These are phyloP conservation scores for Halophytophthora polymorphica DNA, from an alignment of 352 stramenopile genomes.

Conservation along the genomic window DNA sequence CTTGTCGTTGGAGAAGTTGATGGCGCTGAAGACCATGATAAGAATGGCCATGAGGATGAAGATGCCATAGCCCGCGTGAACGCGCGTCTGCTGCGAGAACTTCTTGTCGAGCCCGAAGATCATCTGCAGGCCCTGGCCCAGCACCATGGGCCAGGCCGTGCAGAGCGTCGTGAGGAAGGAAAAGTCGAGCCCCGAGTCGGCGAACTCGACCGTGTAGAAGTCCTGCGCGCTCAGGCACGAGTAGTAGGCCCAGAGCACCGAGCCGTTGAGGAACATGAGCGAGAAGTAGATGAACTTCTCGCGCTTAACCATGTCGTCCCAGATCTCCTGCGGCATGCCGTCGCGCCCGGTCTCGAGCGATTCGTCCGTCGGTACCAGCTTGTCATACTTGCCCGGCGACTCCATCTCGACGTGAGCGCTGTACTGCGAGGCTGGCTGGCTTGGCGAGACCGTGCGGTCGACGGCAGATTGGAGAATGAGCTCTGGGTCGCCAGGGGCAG, in stretches of 20 bases:
- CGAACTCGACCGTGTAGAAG: constrained; percentile 39
- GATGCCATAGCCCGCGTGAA: constrained; percentile 28
- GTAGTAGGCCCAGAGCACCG: constrained; percentile 55
- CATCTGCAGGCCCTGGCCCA: constrained; percentile 39
- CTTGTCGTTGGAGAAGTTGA: constrained; percentile 28
- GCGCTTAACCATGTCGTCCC: constrained; percentile 31
- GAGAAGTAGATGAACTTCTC: constrained; percentile 37
- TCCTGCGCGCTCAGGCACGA: constrained; percentile 50
- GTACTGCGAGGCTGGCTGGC: neutral
- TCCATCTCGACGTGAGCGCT: constrained; percentile 1
- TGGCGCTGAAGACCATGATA: constrained; percentile 39
- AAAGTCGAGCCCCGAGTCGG: constrained; percentile 34
- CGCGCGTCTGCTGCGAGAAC: constrained; percentile 24
- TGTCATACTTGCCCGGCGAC: constrained; percentile 19
- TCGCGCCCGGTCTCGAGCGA: constrained; percentile 14
- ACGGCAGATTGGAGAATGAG: constrained; percentile 7
- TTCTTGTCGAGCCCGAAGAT: constrained; percentile 39
- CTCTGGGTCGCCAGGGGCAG: neutral
- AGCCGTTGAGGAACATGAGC: constrained; percentile 50
- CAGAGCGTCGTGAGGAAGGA: constrained; percentile 44
- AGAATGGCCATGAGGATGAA: constrained; percentile 28
- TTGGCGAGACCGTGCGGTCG: neutral
- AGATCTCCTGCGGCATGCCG: constrained; percentile 35
- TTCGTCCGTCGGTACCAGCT: constrained; percentile 15
- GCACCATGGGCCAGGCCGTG: constrained; percentile 38